These are phyloP conservation scores for Apium graveolens DNA, from an alignment of 129 eudicot genomes.

Conservation along the genomic window DNA sequence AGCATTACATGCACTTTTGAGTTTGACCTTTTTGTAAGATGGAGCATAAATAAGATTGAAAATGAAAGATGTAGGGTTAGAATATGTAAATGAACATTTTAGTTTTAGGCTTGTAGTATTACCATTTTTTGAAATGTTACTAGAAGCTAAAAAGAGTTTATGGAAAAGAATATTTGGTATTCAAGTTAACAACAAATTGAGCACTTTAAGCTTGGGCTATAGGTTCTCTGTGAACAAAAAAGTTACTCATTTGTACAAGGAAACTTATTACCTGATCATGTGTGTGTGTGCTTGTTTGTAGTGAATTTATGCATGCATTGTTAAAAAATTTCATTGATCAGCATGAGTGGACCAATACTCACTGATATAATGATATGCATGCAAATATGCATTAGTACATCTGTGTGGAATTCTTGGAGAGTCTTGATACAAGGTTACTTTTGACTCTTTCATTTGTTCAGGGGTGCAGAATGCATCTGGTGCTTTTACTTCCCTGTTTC, in stretches of 20 bases:
- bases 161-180: conserved; percentile 38
- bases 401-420: neutral
- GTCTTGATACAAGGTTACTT: neutral
- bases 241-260: conserved; percentile 41
- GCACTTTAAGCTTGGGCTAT: conserved; percentile 8
- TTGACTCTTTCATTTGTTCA: too few species aligned
- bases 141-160: conserved; percentile 29
- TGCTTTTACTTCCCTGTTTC: too few species aligned
- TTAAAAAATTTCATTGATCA: too few species aligned
- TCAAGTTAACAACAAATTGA: conserved; percentile 10
- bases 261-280: conserved; percentile 9
- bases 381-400: neutral
- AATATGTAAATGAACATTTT: neutral
- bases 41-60: conserved; percentile 9
- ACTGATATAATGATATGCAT: neutral
- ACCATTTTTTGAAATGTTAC: conserved; percentile 2
- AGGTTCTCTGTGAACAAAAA: conserved; percentile 27
- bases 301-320: neutral
- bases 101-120: conserved; percentile 10
- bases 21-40: conserved; percentile 5
- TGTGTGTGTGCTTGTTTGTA: neutral
- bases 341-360: neutral
- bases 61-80: conserved; percentile 24
- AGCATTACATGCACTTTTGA: conserved; percentile 14
- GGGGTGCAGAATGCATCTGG: too few species aligned